Percentiles rank a stretch among this genome's conserved stretches.
Evolutionary conservation across 176 grass and related monocot species (phyloP).

Genomic region (Hyparrhenia diplandra): DNA sequence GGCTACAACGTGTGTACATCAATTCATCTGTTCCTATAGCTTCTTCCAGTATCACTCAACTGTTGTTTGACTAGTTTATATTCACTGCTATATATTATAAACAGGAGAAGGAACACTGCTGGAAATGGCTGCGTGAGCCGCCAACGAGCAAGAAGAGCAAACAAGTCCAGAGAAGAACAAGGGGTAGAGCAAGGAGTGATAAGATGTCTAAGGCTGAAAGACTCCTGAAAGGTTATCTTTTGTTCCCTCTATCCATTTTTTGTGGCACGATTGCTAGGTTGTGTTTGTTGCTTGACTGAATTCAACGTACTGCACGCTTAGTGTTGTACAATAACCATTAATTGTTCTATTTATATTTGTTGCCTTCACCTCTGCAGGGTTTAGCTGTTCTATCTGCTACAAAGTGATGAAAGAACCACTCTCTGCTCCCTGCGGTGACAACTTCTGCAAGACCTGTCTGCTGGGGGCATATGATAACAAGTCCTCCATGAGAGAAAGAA

Average conservation of each 20-base stretch:
- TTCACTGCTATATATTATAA: background rate
- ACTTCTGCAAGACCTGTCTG: constrained; percentile 86
- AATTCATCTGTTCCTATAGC: constrained; percentile 3
- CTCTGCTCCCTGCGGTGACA: constrained; percentile 82
- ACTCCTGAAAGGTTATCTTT: constrained; percentile 64
- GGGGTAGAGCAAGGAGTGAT: constrained; percentile 22
- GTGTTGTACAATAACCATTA: background rate
- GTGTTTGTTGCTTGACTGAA: background rate
- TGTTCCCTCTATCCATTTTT: background rate
- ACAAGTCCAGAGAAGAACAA: constrained; percentile 26
- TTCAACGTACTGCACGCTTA: background rate
- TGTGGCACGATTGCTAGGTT: background rate
- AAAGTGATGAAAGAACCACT: constrained; percentile 68
- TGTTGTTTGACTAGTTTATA: background rate
- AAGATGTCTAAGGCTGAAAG: constrained; percentile 48
- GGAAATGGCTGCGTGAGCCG: constrained; percentile 73
- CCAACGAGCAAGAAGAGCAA: constrained; percentile 60
- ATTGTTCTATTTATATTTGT: background rate
- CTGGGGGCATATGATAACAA: constrained; percentile 45
- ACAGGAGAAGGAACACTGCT: constrained; percentile 63
- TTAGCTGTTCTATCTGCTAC: constrained; percentile 67
- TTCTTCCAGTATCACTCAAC: background rate
- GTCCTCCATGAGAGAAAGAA: constrained; percentile 68
- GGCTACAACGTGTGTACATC: constrained; percentile 58
- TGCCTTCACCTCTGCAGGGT: constrained; percentile 42